A percentile compares a stretch with the other conserved stretches of the same genome.
Conservation (phyloP, 306 rosid genomes). For the Quillaja saponaria region DNA sequence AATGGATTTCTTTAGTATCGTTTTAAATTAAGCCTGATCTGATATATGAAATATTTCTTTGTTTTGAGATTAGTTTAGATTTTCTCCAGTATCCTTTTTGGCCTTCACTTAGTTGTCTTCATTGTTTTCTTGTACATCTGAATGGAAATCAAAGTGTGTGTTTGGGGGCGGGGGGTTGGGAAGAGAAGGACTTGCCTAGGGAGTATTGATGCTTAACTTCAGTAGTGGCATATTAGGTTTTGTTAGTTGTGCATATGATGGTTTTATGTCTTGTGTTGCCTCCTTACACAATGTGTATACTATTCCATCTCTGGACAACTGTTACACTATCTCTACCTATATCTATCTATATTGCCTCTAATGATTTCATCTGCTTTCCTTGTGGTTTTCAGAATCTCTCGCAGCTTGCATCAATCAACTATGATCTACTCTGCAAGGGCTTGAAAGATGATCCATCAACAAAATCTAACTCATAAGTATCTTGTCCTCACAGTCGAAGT, state of each 20-base stretch:
- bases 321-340: not conserved
- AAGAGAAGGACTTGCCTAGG: not conserved
- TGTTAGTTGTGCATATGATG: conserved; percentile 9
- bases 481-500: conserved; percentile 30
- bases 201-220: not conserved
- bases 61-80: not conserved
- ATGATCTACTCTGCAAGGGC: conserved; percentile 91
- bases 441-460: conserved; percentile 74
- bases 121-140: conserved; percentile 14
- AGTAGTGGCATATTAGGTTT: conserved; percentile 14
- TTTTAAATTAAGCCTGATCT: conserved; percentile 9
- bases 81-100: no score
- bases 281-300: not conserved
- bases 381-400: conserved; percentile 87
- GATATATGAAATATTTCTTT: not conserved
- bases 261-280: not conserved
- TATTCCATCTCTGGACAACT: not conserved
- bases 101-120: no score
- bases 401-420: conserved; percentile 99
- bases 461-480: conserved; percentile 53
- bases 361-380: conserved; percentile 20
- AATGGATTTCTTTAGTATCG: conserved; percentile 9
- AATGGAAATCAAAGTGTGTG: conserved; percentile 10
- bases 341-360: not conserved
- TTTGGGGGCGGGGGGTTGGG: not conserved